These are phyloP conservation scores for Termitomyces titanicus DNA, from an alignment of 768 basidiomycete genomes.

Conservation along the genomic window DNA sequence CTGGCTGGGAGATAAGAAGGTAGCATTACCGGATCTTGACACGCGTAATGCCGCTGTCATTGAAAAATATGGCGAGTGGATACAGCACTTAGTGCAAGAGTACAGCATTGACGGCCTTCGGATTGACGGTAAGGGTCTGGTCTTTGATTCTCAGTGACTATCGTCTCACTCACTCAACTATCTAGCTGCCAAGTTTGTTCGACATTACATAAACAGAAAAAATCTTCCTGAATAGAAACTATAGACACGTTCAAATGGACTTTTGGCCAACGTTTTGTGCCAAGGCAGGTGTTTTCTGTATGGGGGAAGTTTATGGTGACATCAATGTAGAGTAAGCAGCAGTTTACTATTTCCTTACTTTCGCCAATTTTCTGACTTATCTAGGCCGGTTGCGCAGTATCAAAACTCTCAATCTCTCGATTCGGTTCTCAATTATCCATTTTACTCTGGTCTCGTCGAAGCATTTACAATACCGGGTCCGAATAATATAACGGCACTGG, in stretches of 20 bases:
- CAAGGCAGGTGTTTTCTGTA: conserved; percentile 81
- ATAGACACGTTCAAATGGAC: conserved; percentile 63
- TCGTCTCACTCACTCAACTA: conserved; percentile 29
- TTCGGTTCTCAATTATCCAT: conserved; percentile 69
- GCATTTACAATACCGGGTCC: conserved; percentile 72
- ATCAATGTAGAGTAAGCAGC: conserved; percentile 43
- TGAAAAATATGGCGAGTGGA: conserved; percentile 64
- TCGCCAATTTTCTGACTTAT: conserved; percentile 1
- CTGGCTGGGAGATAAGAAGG: conserved; percentile 77
- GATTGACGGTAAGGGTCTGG: conserved; percentile 56
- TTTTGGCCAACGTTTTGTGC: conserved; percentile 78
- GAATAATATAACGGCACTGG: conserved; percentile 55
- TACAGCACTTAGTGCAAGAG: conserved; percentile 59
- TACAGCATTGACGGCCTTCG: conserved; percentile 84
- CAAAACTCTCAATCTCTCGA: conserved; percentile 64
- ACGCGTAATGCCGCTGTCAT: conserved; percentile 66
- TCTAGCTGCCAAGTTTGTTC: conserved; percentile 42
- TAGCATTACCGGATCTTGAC: conserved; percentile 77
- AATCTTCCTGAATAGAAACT: not conserved
- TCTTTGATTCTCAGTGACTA: conserved; percentile 4
- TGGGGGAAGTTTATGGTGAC: conserved; percentile 74
- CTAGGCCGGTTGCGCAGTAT: conserved; percentile 52
- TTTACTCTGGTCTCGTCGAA: conserved; percentile 59
- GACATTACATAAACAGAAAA: not conserved
- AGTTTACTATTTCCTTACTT: not conserved